A percentile compares a stretch with the other conserved stretches of the same genome.
These are phyloP conservation scores for Hemerocallis citrina DNA, from an alignment of 106 monocot genomes.

Conservation along the genomic window DNA sequence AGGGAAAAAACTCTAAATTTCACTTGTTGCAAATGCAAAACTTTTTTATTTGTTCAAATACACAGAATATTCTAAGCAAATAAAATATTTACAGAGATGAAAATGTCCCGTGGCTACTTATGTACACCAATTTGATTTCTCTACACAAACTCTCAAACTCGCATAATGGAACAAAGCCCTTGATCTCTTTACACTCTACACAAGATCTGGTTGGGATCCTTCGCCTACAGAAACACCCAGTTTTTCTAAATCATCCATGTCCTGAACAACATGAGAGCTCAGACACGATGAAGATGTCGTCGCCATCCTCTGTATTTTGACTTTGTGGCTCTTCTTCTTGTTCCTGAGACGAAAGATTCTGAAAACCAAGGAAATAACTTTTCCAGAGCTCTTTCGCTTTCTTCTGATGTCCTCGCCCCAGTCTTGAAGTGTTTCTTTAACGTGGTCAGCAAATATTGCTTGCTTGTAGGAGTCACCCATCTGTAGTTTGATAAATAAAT, in stretches of 20 bases:
- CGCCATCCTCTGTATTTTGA: conserved; percentile 6
- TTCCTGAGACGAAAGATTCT: not conserved
- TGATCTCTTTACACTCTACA: not conserved
- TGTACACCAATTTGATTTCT: too few species aligned
- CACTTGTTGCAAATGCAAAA: too few species aligned
- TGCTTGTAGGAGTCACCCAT: conserved; percentile 24
- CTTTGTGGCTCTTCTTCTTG: not conserved
- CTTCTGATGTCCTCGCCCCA: conserved; percentile 17
- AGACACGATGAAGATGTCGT: not conserved
- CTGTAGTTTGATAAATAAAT: conserved; percentile 1
- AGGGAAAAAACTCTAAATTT: too few species aligned
- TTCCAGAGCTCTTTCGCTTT: not conserved
- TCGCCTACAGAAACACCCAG: not conserved
- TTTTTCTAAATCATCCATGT: not conserved
- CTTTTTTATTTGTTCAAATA: too few species aligned
- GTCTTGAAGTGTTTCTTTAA: conserved; percentile 15
- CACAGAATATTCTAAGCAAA: too few species aligned
- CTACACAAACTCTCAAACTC: too few species aligned
- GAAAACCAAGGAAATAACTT: conserved; percentile 5
- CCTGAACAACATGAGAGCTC: not conserved
- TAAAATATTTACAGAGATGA: too few species aligned
- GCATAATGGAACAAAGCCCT: not conserved
- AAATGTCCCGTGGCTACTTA: too few species aligned
- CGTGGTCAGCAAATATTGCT: conserved; percentile 18
- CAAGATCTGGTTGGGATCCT: not conserved